Percentiles rank a stretch among this genome's conserved stretches.
phyloP scores from a whole-genome alignment of 768 basidiomycete genomes.

The Termitomyces sp. region DNA sequence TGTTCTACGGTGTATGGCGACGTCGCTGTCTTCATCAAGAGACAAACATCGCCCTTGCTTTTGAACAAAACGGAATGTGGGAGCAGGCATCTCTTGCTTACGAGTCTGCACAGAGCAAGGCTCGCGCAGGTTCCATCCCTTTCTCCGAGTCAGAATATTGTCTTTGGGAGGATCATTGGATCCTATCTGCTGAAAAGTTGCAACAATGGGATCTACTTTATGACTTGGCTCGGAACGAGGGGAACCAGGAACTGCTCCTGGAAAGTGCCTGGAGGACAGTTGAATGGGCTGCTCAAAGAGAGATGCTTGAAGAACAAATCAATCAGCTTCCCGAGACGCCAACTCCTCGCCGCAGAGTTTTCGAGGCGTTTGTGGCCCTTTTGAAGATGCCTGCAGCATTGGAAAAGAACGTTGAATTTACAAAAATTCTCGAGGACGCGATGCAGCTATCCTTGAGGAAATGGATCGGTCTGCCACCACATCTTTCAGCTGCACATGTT shows the following conservation, averaged over 20 bases:
- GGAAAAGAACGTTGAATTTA: slow-evolving; percentile 87
- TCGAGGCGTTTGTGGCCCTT: slow-evolving; percentile 90
- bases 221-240: slow-evolving; percentile 85
- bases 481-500: slow-evolving; percentile 88
- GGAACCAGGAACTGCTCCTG: slow-evolving; percentile 86
- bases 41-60: slow-evolving; percentile 83
- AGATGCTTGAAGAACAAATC: slow-evolving; percentile 78
- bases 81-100: slow-evolving; percentile 85
- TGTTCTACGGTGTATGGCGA: slow-evolving; percentile 96
- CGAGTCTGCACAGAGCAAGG: slow-evolving; percentile 85
- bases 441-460: slow-evolving; percentile 96
- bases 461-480: slow-evolving; percentile 86
- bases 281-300: slow-evolving; percentile 85
- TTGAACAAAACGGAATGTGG: slow-evolving; percentile 98
- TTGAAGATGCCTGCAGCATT: slow-evolving; percentile 78
- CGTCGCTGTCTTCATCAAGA: slow-evolving; percentile 85
- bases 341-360: slow-evolving; percentile 96
- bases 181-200: slow-evolving; percentile 89
- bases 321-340: slow-evolving; percentile 77
- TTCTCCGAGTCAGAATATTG: slow-evolving; percentile 96
- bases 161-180: slow-evolving; percentile 99
- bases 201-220: slow-evolving; percentile 97
- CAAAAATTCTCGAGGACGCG: slow-evolving; percentile 86
- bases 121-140: slow-evolving; percentile 74
- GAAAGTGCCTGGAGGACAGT: slow-evolving; percentile 94